Base-by-base conservation (phyloP, 129 eudicot genomes). In the Flaveria bidentis region DNA sequence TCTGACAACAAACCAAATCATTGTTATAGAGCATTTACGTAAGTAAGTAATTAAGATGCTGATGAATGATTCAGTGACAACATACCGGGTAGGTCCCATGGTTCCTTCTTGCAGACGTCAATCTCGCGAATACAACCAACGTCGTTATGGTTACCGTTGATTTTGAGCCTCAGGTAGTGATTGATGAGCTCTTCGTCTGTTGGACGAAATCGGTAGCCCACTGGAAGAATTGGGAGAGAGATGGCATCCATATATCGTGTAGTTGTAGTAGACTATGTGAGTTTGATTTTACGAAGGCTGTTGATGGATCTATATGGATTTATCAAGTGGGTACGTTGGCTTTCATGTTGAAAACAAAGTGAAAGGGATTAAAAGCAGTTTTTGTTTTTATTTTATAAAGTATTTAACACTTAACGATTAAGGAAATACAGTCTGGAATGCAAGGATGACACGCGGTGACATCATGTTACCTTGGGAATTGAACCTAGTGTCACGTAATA, bases 71-170 rank as follows among this genome's bases (percentile, higher is more conserved):
- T 0, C 3, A 4, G 14, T 9, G 7, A 9, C 20, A 4, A 4
- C 20, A 4, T 78, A 89, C 98, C 88, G 36, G 98, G 98, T 64
- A 92, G 75, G 74, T 92, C 97, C 93, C 93, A 89, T 44, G 97
- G 97, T 73, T 92, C 97, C 62, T 75, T 82, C 80, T 88, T 92
- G 66, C 98, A 92, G 22, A 90, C 81, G 81, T 92, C 96, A 67
- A 92, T 84, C 69, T 92, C 98, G 0, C 88, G 89, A 26, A 92
- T 92, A 18, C 81, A 78, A 12, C 75, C 53, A 65, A 92, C 97
- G 44, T 87, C 83, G 11, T 80, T 74, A 7, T 26, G 63, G 36
- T 66, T 71, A 0, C 92, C 87, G 39, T 89, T 89, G 79, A 90
- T 92, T 81, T 92, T 92, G 23, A 84, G 78, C 69, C 87, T 80